Base-by-base conservation (phyloP, 2,329 filamentous ascomycete genomes). In the Paraconiothyrium sp. region DNA sequence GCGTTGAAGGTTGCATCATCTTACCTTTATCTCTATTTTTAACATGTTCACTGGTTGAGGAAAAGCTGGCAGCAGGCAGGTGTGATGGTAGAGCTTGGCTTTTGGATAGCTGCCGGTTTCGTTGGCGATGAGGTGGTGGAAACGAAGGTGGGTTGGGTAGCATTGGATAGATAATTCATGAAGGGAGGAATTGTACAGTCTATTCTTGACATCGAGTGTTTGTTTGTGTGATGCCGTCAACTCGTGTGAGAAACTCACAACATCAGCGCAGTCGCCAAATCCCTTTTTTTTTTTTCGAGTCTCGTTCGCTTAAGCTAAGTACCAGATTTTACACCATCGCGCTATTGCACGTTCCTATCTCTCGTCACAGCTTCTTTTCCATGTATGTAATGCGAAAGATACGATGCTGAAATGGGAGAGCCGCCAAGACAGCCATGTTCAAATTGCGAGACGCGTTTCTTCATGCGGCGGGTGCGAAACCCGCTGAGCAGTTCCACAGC, bases 11-110 rank as follows among this genome's bases (percentile, higher is more conserved):
- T 37, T 51, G 48, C 7, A 58, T 32, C 55, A 54, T 54, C 51
- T 54, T 43, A 43, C 11, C 35, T 22, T 32, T 43, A 2, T 54
- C 27, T 59, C 46, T 20, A 60, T 64, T 70, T 68, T 61, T 65
- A 64, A 57, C 57, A 64, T 63, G 59, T 66, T 60, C 55, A 32
- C 46, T 20, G 46, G 24, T 32, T 48, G 24, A 32, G 46, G 14
- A 16, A 32, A 13, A 16, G 30, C 20, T 20, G 20, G 20, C 20
- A 20, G 20, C 20, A 20, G 20, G 20, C 20, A 20, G 20, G 20
- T 20, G 20, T 20, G 20, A 24, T 14, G 24, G 30, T 5, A 6
- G 6, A 8, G 46, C 7, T 44, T 44, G 20, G 16, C 24, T 4
- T 22, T 48, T 30, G 46, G 22, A 13, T 14, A 32, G 46, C 24